Base-by-base conservation (phyloP, 2,329 filamentous ascomycete species). In the Sclerotinia sclerotiorum region DNA sequence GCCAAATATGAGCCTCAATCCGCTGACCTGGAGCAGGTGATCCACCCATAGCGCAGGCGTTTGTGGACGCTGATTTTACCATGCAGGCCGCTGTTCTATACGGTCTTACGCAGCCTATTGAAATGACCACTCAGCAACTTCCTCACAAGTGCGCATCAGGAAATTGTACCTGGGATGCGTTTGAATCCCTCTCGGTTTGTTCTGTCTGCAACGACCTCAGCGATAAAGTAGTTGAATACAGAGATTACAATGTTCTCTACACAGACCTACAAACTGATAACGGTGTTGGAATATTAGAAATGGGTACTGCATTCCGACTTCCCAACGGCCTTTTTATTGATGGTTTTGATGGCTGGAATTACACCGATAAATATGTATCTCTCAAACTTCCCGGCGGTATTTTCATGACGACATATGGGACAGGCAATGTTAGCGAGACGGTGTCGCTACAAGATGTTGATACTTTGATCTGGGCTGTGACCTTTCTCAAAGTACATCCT, bases 151-250 rank as follows among this genome's bases (percentile, higher is more conserved):
- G 44, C 29, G 35, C 44, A 17, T 49, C 58, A 49, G 58, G 58
- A 49, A 61, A 61, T 49, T 61, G 58, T 24, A 61, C 44, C 13
- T 61, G 58, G 58, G 44, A 61, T 17, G 5, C 6, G 17, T 61
- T 61, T 49, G 58, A 61, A 48, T 61, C 58, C 13, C 58, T 61
- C 24, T 61, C 58, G 11, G 58, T 61, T 49, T 61, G 58, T 27
- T 49, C 19, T 61, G 21, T 61, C 29, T 61, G 58, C 58, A 61
- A 61, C 13, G 29, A 61, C 44, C 44, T 61, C 11, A 61, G 58
- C 44, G 58, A 61, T 13, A 49, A 49, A 24, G 27, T 61, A 24
- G 44, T 61, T 6, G 29, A 61, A n/a, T 61, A 61, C n/a, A 46
- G 27, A 49, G 58, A 61, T n/a, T 24, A 61, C 44, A 49, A 49